Percentiles rank a stretch among this genome's conserved stretches.
These are phyloP conservation scores for Ustilago bromivora DNA, from an alignment of 1,284 basidiomycete genomes.

Conservation along the genomic window DNA sequence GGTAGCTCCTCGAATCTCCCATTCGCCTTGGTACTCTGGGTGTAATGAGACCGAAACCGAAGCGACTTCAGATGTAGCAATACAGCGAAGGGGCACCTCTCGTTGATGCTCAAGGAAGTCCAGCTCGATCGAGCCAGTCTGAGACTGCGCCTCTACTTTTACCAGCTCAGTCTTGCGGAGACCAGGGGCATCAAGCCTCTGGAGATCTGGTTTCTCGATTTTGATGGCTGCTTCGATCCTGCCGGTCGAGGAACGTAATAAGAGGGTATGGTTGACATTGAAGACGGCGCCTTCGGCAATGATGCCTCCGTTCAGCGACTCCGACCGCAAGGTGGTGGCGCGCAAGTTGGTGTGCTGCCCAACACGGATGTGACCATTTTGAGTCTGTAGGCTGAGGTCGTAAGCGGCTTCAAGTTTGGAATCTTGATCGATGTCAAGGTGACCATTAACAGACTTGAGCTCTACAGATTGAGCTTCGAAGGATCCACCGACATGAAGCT, in stretches of 20 bases:
- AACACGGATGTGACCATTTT: constrained; percentile 45
- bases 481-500: constrained; percentile 39
- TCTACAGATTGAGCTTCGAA: constrained; percentile 42
- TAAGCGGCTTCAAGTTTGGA: constrained; percentile 38
- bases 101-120: constrained; percentile 44
- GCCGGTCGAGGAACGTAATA: constrained; percentile 36
- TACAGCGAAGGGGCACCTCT: constrained; percentile 46
- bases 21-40: constrained; percentile 48
- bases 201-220: constrained; percentile 45
- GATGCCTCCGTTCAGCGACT: constrained; percentile 47
- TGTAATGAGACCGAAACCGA: constrained; percentile 35
- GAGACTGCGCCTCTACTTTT: constrained; percentile 34
- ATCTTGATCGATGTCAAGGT: constrained; percentile 35
- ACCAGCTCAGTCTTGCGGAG: constrained; percentile 41
- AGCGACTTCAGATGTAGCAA: constrained; percentile 38
- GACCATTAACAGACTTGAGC: constrained; percentile 43
- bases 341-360: constrained; percentile 37
- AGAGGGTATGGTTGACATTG: constrained; percentile 55
- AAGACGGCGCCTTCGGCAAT: constrained; percentile 38
- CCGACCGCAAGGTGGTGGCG: constrained; percentile 41
- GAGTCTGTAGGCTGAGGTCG: constrained; percentile 42
- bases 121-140: constrained; percentile 48
- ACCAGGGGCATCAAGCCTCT: constrained; percentile 34
- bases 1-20: constrained; percentile 47
- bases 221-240: constrained; percentile 47